Evolutionary conservation across 2,329 filamentous ascomycete genomes (phyloP), one percentile per base, ranked within the genome.

Genomic region (Paradendryphiella salina): DNA sequence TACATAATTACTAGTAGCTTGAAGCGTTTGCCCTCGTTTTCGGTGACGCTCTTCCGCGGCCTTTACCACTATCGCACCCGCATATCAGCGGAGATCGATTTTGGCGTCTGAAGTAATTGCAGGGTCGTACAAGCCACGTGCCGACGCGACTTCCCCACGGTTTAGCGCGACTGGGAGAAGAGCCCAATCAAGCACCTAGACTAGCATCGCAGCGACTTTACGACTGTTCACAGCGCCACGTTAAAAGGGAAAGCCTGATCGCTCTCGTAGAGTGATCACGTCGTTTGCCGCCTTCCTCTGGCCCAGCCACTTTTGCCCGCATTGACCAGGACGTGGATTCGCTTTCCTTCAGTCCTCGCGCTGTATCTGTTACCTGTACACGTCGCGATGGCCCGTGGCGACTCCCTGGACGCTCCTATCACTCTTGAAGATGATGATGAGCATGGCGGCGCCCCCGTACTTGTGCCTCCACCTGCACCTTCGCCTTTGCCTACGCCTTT

Each of bases 91-190:
- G 31, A 15, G 31, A 18, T n/a, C n/a, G 28, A 3, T 18, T 23
- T 11, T 40, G 15, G 32, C 14, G 21, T 36, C 21, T 35, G 23
- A 15, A n/a, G n/a, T 44, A 44, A 26, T 23, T 36, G 33, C 46
- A 45, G 34, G 43, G 44, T 47, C 29, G 13, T 36, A 23, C 13
- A 40, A 31, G 31, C 38, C 49, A 52, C 49, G 49, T 52, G 49
- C 45, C 38, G 33, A 52, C 49, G 49, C 33, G 49, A 35, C 28
- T 43, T 32, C 33, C 38, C 20, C 39, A 33, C 26, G 29, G 11
- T 21, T 47, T 48, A 52, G 38, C 48, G 48, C 37, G 48, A 41
- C 37, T n/a, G 37, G 9, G 18, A 31, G 37, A 26, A 10, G 23
- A 13, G 26, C 43, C 37, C 7, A 38, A 29, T 21, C 35, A 28